phyloP scores from a whole-genome alignment of 257 asterid species.

The Eustoma russellianum region DNA sequence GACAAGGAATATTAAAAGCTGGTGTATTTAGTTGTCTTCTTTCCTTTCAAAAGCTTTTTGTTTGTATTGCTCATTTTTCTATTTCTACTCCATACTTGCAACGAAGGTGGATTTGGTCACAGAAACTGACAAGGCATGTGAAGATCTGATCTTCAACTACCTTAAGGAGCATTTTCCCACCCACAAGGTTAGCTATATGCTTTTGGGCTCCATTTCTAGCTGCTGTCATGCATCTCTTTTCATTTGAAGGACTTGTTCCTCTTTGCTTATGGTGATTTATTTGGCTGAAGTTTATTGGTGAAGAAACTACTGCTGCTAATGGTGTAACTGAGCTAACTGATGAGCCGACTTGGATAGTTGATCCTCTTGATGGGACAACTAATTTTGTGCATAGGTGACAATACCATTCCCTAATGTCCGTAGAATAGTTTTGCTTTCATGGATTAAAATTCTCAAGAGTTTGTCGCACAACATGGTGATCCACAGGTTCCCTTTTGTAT shows the following conservation, averaged over 20 bases:
- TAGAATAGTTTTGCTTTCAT: not conserved
- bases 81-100: not conserved
- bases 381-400: conserved; percentile 92
- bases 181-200: conserved; percentile 49
- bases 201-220: not conserved
- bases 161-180: conserved; percentile 56
- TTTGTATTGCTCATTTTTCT: not conserved
- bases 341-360: conserved; percentile 97
- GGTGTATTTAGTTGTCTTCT: not conserved
- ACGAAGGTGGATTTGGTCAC: conserved; percentile 91
- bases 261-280: conserved; percentile 2
- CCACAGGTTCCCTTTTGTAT: conserved; percentile 76
- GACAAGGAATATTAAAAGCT: not conserved
- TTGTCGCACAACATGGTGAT: conserved; percentile 10
- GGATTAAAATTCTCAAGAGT: conserved; percentile 5
- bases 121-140: conserved; percentile 89
- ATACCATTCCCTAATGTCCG: conserved; percentile 4
- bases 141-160: conserved; percentile 59
- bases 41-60: not conserved
- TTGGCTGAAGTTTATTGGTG: conserved; percentile 69
- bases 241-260: not conserved
- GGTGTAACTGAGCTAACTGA: conserved; percentile 70
- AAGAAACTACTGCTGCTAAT: conserved; percentile 88
- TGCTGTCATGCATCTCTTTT: not conserved
- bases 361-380: conserved; percentile 95